phyloP scores from a whole-genome alignment of 345 rosid genomes.

The Kandelia obovata region DNA sequence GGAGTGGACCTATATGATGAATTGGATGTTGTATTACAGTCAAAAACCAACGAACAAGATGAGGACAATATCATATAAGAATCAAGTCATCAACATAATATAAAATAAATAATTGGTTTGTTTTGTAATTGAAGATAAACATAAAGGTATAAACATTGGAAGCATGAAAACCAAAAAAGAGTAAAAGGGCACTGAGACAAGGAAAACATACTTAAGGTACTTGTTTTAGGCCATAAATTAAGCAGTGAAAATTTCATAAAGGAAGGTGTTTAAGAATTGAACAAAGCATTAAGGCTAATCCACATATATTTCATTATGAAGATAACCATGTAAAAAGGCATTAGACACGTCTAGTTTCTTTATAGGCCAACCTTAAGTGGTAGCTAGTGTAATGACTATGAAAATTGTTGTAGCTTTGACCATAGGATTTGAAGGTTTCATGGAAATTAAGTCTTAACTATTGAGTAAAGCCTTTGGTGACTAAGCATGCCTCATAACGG shows the following conservation, averaged over 20 bases:
- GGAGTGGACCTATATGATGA: background rate
- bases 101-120: background rate
- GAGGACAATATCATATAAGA: background rate
- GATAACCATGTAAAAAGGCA: background rate
- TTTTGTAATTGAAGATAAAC: background rate
- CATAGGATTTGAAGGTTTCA: background rate
- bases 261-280: background rate
- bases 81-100: slow-evolving; percentile 3
- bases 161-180: background rate
- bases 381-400: background rate
- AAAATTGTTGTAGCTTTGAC: background rate
- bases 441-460: too few species aligned
- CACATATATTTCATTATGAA: background rate
- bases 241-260: background rate
- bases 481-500: background rate
- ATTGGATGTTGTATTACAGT: background rate
- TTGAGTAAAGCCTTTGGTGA: background rate
- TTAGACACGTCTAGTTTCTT: background rate
- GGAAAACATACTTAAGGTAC: background rate
- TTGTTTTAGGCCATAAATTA: background rate
- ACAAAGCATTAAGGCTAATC: background rate
- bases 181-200: background rate
- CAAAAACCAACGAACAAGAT: background rate
- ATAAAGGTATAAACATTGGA: background rate
- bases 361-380: background rate